Percentiles rank a stretch among this genome's conserved stretches.
These are phyloP conservation scores for Magnaporthiopsis poae DNA, from an alignment of 2,329 filamentous ascomycete species.

Conservation along the genomic window DNA sequence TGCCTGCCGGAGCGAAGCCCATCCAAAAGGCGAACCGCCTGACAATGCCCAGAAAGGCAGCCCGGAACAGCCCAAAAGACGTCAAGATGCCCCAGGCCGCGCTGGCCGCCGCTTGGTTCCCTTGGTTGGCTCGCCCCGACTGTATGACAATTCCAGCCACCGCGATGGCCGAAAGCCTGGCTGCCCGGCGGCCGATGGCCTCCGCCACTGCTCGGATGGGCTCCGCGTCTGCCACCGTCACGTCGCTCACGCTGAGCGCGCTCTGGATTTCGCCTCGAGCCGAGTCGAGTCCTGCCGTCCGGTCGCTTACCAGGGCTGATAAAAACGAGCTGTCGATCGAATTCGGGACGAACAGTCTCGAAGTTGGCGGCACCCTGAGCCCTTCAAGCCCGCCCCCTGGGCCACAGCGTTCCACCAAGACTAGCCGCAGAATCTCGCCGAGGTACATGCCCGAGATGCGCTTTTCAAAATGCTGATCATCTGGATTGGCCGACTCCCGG, in stretches of 20 bases:
- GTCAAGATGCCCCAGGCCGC: neutral
- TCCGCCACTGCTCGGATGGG: constrained; percentile 72
- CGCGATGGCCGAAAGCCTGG: constrained; percentile 77
- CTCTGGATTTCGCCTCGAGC: neutral
- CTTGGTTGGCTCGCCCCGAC: constrained; percentile 48
- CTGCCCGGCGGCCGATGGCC: constrained; percentile 78
- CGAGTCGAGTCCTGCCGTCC: neutral
- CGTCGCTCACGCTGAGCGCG: neutral
- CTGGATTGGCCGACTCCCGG: constrained; percentile 70
- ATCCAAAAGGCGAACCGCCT: neutral
- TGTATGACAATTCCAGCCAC: constrained; percentile 74
- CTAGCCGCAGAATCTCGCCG: constrained; percentile 78
- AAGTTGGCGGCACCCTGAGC: constrained; percentile 35
- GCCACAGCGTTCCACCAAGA: constrained; percentile 43
- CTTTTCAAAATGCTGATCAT: constrained; percentile 97
- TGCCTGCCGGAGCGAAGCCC: neutral
- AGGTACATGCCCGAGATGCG: constrained; percentile 97
- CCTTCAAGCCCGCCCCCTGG: neutral
- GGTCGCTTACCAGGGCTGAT: constrained; percentile 6
- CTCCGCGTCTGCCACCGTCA: constrained; percentile 50
- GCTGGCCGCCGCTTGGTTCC: too few species aligned
- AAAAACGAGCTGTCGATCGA: constrained; percentile 8
- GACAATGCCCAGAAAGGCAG: neutral
- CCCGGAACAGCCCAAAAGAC: neutral
- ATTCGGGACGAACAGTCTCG: neutral